Evolutionary conservation across 2,329 filamentous ascomycete genomes (phyloP).

Genomic region (Exophiala alcalophila): DNA sequence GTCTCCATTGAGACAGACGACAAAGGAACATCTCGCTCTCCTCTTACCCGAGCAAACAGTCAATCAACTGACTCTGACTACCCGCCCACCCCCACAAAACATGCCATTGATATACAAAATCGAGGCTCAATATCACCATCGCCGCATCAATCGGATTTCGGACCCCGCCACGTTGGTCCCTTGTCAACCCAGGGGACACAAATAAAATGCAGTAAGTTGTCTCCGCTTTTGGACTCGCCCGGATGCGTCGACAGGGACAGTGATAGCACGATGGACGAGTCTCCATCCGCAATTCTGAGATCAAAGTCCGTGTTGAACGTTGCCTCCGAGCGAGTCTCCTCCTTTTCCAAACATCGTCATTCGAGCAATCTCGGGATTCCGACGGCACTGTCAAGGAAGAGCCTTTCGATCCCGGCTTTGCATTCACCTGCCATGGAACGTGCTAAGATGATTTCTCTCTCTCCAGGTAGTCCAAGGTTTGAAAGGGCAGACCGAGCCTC

Average conservation of each 20-base stretch:
- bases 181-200: constrained; percentile 17
- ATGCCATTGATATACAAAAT: constrained; percentile 15
- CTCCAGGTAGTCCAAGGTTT: constrained; percentile 62
- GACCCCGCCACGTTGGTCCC: constrained; percentile 29
- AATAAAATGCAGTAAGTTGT: constrained; percentile 39
- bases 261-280: constrained; percentile 36
- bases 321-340: constrained; percentile 34
- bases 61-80: constrained; percentile 67
- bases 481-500: constrained; percentile 54
- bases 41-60: constrained; percentile 54
- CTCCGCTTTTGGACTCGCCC: constrained; percentile 33
- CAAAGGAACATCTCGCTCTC: constrained; percentile 55
- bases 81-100: constrained; percentile 93
- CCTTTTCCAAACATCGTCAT: constrained; percentile 39
- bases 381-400: constrained; percentile 41
- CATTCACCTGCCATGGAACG: constrained; percentile 41
- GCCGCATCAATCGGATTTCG: constrained; percentile 22
- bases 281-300: constrained; percentile 33
- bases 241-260: constrained; percentile 34
- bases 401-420: constrained; percentile 30
- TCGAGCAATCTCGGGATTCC: constrained; percentile 42
- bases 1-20: constrained; percentile 80
- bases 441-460: constrained; percentile 53
- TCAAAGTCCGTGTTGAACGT: constrained; percentile 36
- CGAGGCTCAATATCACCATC: constrained; percentile 29